Evolutionary conservation across 352 stramenopile genomes (phyloP), one percentile per base, ranked within the genome.

Genomic region (Elongisporangium prolatum): DNA sequence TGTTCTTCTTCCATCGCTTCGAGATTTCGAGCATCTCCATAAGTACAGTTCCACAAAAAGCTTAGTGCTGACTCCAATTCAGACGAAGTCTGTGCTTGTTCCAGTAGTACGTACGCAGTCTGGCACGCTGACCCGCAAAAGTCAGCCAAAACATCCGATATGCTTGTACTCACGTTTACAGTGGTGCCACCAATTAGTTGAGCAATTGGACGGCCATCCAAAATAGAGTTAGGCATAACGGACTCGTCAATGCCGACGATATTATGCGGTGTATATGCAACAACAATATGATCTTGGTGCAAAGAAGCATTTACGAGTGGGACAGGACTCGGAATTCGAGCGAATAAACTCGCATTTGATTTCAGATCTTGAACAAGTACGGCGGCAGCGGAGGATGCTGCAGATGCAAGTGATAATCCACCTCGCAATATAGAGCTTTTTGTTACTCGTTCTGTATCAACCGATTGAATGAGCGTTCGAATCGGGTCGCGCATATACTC

Each of bases 281-380:
- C 50, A n/a, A 86, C 50, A 24, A 91, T 72, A 21, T 66, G 60
- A 7, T 91, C 82, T 57, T 67, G 70, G 0, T 61, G 40, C 40
- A 89, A 60, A 3, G 79, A 71, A 11, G 88, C 60, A 52, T 71
- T 77, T 5, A 89, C 69, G 6, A 75, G 63, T 9, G 77, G 77
- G 0, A 74, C 75, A 7, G 77, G 64, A 9, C 71, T 87, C 3
- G 80, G 68, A 21, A 90, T 79, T 18, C 77, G 67, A 25, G 72
- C 61, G 56, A 87, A 88, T 2, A 86, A 56, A 20, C 75, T 84
- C 1, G 75, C 64, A 22, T 68, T 72, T 13, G 65, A 64, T 57
- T 87, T 88, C 28, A 90, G 84, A 55, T 90, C 77, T 25, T 90
- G 75, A 28, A 90, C 75, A 51, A 90, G 86, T 0, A 77, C 80